These are phyloP conservation scores for Mycena maculata DNA, from an alignment of 768 basidiomycete genomes.

Conservation along the genomic window DNA sequence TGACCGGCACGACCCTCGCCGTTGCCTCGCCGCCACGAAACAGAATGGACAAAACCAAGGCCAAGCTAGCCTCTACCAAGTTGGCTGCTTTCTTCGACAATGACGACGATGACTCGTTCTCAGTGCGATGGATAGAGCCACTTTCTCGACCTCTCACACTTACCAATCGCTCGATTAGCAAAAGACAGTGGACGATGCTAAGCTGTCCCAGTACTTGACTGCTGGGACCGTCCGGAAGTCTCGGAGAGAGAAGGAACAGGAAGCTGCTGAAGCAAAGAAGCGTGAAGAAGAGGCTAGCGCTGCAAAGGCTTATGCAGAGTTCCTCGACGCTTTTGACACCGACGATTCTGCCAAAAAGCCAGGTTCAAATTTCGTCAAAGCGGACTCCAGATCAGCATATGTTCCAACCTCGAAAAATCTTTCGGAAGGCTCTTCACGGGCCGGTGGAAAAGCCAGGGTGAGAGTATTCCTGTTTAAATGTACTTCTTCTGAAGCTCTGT, in stretches of 20 bases:
- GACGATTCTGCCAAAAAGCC: conserved; percentile 66
- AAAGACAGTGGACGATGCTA: conserved; percentile 87
- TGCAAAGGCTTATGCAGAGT: conserved; percentile 85
- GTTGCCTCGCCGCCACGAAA: no score
- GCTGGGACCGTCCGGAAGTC: conserved; percentile 92
- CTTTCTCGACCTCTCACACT: conserved; percentile 67
- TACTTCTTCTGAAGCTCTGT: conserved; percentile 11
- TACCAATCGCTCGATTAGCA: conserved; percentile 76
- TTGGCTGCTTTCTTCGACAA: conserved; percentile 87
- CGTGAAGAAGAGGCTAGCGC: conserved; percentile 85
- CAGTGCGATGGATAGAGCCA: conserved; percentile 90
- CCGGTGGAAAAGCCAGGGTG: conserved; percentile 39
- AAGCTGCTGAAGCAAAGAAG: conserved; percentile 91
- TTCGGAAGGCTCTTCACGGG: conserved; percentile 40
- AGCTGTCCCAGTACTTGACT: conserved; percentile 81
- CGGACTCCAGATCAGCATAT: conserved; percentile 63
- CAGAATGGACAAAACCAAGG: conserved; percentile 81
- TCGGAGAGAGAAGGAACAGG: conserved; percentile 90
- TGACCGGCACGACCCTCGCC: no score
- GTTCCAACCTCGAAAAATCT: conserved; percentile 52
- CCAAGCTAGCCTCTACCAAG: conserved; percentile 56
- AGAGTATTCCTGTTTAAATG: not conserved
- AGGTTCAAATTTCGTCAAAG: conserved; percentile 70
- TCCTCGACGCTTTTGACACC: conserved; percentile 85
- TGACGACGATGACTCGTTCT: conserved; percentile 87